Evolutionary conservation across 2,329 filamentous ascomycete species (phyloP).

Genomic region (Blumeria graminis): DNA sequence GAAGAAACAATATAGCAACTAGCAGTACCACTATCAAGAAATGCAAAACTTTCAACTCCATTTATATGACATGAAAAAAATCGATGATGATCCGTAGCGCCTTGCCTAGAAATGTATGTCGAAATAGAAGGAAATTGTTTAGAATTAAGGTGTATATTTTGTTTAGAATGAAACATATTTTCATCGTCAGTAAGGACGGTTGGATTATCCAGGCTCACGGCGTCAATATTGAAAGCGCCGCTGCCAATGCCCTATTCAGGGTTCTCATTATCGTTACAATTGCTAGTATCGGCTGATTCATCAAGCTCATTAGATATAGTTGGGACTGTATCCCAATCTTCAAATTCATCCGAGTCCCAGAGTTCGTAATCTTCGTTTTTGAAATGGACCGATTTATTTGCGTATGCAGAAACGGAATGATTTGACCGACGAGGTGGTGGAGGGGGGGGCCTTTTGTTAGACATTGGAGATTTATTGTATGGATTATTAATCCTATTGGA

Average conservation of each 20-base stretch:
- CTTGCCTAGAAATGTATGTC: neutral
- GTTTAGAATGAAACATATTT: neutral
- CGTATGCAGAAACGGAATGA: neutral
- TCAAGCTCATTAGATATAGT: neutral
- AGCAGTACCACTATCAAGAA: neutral
- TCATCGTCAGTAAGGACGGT: neutral
- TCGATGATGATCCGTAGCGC: neutral
- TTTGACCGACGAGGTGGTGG: neutral
- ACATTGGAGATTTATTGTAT: neutral
- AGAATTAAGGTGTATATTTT: neutral
- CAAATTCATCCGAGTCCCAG: neutral
- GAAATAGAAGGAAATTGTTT: neutral
- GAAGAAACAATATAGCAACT: conserved; percentile 1
- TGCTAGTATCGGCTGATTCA: neutral
- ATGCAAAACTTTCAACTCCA: neutral
- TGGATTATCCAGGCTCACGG: neutral
- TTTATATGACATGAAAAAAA: neutral
- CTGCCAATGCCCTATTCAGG: neutral
- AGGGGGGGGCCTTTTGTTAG: neutral
- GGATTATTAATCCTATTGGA: neutral
- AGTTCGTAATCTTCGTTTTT: neutral
- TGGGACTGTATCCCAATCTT: neutral
- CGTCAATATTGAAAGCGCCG: neutral
- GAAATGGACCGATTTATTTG: neutral
- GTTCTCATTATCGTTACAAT: neutral